Conservation (phyloP, 495 filamentous ascomycete genomes). For the Trichoderma reesei region DNA sequence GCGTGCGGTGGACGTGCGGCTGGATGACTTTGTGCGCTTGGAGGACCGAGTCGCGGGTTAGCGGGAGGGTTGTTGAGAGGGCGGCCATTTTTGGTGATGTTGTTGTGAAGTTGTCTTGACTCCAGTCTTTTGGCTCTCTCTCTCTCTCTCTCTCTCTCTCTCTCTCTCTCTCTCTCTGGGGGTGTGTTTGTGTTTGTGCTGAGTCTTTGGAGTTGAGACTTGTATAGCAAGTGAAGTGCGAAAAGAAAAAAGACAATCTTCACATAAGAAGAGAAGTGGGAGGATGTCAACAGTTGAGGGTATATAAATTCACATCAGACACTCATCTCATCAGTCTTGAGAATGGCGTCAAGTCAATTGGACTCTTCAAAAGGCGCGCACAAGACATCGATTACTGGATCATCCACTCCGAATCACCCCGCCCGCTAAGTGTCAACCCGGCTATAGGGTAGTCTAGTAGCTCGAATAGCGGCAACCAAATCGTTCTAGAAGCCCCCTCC, state of each 20-base stretch:
- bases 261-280: too few species aligned
- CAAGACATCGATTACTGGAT: too few species aligned
- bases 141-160: too few species aligned
- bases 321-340: not conserved
- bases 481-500: not conserved
- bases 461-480: not conserved
- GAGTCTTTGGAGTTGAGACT: not conserved
- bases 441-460: not conserved
- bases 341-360: not conserved
- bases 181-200: too few species aligned
- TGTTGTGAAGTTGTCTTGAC: not conserved
- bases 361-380: not conserved
- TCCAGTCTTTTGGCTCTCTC: not conserved
- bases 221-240: not conserved
- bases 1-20: slow-evolving; percentile 70
- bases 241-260: not conserved
- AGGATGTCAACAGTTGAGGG: too few species aligned
- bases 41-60: slow-evolving; percentile 59
- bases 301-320: too few species aligned
- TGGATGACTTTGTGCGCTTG: slow-evolving; percentile 64
- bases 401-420: too few species aligned
- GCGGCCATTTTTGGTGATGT: slow-evolving; percentile 34
- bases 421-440: not conserved
- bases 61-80: slow-evolving; percentile 40
- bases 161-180: not conserved